phyloP scores from a whole-genome alignment of 768 basidiomycete species.

The Mycena floridula region DNA sequence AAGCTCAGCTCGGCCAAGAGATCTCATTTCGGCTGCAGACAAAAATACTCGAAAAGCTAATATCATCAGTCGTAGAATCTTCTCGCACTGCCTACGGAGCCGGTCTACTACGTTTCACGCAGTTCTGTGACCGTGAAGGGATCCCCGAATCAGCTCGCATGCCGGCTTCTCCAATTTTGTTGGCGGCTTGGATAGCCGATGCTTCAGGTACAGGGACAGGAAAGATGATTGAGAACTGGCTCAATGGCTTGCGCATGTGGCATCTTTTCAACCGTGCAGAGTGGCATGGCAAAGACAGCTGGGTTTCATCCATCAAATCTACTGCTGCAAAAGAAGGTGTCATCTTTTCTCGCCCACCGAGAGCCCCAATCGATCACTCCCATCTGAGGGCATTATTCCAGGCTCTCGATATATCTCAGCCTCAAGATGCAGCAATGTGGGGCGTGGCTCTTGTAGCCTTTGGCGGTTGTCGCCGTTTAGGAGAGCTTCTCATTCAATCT shows the following conservation, averaged over 20 bases:
- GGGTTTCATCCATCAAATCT: conserved; percentile 2
- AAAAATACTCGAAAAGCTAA: background rate
- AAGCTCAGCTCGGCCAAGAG: background rate
- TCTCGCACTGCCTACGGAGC: conserved; percentile 18
- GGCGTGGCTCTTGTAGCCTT: conserved; percentile 9
- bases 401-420: conserved; percentile 1
- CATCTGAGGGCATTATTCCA: too few species aligned
- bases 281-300: too few species aligned
- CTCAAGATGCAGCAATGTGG: conserved; percentile 9
- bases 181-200: too few species aligned
- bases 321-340: too few species aligned
- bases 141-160: conserved; percentile 15
- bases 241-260: conserved; percentile 9
- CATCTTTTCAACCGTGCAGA: conserved; percentile 8
- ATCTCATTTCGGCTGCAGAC: too few species aligned
- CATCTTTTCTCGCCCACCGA: conserved; percentile 5
- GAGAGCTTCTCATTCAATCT: conserved; percentile 1
- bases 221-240: conserved; percentile 11
- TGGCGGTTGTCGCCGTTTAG: conserved; percentile 5
- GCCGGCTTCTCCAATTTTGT: too few species aligned
- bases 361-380: conserved; percentile 3
- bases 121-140: too few species aligned
- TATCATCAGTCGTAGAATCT: background rate
- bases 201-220: too few species aligned
- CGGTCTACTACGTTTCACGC: conserved; percentile 17